Percentiles rank a stretch among this genome's conserved stretches.
These are phyloP conservation scores for Panaeolus papilionaceus DNA, from an alignment of 768 basidiomycete species.

Conservation along the genomic window DNA sequence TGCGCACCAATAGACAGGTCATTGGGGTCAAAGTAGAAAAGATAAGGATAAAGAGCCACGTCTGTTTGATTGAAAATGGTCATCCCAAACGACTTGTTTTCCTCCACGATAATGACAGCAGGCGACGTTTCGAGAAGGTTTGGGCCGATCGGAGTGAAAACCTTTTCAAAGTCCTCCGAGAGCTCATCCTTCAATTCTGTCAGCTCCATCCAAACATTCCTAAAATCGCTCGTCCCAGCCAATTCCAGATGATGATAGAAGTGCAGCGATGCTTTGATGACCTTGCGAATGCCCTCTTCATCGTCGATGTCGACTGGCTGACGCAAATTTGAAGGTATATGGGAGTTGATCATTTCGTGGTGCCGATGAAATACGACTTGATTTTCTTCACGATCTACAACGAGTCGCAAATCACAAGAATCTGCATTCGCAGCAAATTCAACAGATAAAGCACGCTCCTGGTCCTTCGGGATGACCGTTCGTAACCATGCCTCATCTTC, in stretches of 20 bases:
- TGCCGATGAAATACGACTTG: slow-evolving; percentile 32
- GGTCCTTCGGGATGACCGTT: slow-evolving; percentile 26
- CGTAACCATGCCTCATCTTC: slow-evolving; percentile 34
- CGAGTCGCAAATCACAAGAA: slow-evolving; percentile 29
- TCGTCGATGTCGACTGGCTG: slow-evolving; percentile 24
- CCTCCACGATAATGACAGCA: slow-evolving; percentile 33
- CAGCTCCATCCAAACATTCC: slow-evolving; percentile 39
- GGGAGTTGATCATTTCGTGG: slow-evolving; percentile 27
- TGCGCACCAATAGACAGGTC: slow-evolving; percentile 41
- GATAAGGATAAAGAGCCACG: slow-evolving; percentile 42
- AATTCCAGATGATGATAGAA: slow-evolving; percentile 39
- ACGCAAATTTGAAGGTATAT: slow-evolving; percentile 29
- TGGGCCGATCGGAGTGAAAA: slow-evolving; percentile 28
- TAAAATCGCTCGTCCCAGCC: slow-evolving; percentile 26
- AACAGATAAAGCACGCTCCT: slow-evolving; percentile 21
- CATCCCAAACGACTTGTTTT: slow-evolving; percentile 37
- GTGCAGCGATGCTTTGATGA: slow-evolving; percentile 28
- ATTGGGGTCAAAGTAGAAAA: slow-evolving; percentile 51
- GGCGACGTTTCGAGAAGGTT: slow-evolving; percentile 38
- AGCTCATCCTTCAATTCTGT: slow-evolving; percentile 30
- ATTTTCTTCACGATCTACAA: slow-evolving; percentile 19
- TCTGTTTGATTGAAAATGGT: slow-evolving; percentile 40
- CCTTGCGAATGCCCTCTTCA: slow-evolving; percentile 24
- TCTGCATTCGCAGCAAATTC: slow-evolving; percentile 25
- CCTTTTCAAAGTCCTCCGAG: slow-evolving; percentile 27